Evolutionary conservation across 2,329 filamentous ascomycete species (phyloP), one percentile per base, ranked within the genome.

Genomic region (Trichoderma cornu-damae): DNA sequence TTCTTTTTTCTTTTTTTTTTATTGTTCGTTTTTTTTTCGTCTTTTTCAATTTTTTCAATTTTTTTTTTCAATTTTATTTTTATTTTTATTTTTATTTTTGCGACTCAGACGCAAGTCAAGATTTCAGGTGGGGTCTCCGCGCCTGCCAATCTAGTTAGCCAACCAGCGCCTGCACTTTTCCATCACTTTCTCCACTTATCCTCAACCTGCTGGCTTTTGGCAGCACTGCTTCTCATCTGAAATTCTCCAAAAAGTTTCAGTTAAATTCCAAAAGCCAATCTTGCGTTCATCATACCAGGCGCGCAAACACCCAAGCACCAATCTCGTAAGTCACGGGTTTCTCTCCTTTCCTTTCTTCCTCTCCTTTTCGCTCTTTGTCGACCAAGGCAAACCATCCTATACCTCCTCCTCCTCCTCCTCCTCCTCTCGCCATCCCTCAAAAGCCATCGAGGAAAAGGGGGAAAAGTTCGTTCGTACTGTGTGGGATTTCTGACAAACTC

Each of bases 91-190:
- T n/a, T n/a, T 58, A 49, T 44, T 43, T 58, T 26, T 20, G 7
- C 6, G 28, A 22, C 54, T 58, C 34, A 58, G 34, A 44, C 43
- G 34, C 56, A 58, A 53, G 49, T 58, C 42, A 53, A 54, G 22
- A 48, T 34, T 44, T 53, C 28, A 26, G 8, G 40, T 52, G 56
- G 56, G 43, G 49, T 24, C 52, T 14, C 14, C 26, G 47, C 40
- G 24, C 40, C 32, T 54, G 40, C 42, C 30, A 22, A 58, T 44
- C 18, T n/a, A 6, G 12, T 34, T n/a, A 26, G 18, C 56, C 56
- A 58, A 58, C 49, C 56, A 58, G 42, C 56, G 22, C 47, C 55
- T 50, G 38, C 47, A 6, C 3, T 54, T 47, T 18, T 20, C 4
- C 16, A 20, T 20, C 11, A n/a, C 9, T 3, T 20, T 14, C 55